Evolutionary conservation across 148 eudicot species (phyloP).

Genomic region (Persicaria tinctoria): DNA sequence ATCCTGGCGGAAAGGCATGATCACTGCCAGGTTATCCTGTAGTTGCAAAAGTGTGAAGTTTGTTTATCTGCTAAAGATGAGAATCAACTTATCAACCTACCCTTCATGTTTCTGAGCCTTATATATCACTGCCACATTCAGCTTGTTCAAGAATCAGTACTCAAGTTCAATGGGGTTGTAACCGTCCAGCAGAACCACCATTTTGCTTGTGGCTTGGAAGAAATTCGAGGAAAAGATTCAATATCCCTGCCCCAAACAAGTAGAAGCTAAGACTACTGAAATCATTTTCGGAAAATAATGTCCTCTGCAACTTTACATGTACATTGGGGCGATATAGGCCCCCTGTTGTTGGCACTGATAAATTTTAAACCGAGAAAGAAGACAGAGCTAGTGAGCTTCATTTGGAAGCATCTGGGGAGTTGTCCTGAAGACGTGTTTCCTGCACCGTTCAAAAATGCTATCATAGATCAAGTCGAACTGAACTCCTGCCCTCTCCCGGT

Average conservation of each 20-base stretch:
- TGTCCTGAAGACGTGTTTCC: slow-evolving; percentile 78
- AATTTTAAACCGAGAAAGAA: not conserved
- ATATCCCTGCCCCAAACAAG: not conserved
- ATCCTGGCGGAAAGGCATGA: too few species aligned
- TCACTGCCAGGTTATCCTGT: too few species aligned
- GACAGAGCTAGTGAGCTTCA: slow-evolving; percentile 17
- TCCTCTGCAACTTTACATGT: not conserved
- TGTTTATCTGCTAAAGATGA: too few species aligned
- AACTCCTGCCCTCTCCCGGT: slow-evolving; percentile 87
- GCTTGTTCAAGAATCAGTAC: too few species aligned
- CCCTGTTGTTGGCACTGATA: not conserved
- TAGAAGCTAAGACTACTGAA: not conserved
- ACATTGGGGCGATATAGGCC: not conserved
- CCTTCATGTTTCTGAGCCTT: too few species aligned
- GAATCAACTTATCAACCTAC: too few species aligned
- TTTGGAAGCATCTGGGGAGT: slow-evolving; percentile 58
- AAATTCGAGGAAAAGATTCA: too few species aligned
- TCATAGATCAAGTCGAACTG: slow-evolving; percentile 87
- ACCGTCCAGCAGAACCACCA: too few species aligned
- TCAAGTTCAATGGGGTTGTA: too few species aligned
- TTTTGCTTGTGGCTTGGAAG: too few species aligned
- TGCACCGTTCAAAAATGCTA: slow-evolving; percentile 87
- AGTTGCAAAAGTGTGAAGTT: too few species aligned
- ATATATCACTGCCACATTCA: too few species aligned
- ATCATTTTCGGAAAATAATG: not conserved